These are phyloP conservation scores for Ulota crispa DNA, from an alignment of 225 moss, liverwort and hornwort genomes.

Conservation along the genomic window DNA sequence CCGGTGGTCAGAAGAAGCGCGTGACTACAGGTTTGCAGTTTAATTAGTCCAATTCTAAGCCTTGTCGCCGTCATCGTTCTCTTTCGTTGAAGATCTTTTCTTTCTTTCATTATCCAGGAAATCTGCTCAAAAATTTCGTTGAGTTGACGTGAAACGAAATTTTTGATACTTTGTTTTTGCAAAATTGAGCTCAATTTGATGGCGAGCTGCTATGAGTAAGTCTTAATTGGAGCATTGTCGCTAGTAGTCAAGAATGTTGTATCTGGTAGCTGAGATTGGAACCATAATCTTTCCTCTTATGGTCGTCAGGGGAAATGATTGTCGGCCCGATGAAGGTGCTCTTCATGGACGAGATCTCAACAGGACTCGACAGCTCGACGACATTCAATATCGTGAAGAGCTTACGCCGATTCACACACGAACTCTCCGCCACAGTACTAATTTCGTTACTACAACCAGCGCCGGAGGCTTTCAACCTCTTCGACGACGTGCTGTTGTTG, in stretches of 20 bases:
- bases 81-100: background rate
- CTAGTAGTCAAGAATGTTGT: background rate
- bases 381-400: constrained; percentile 62
- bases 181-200: background rate
- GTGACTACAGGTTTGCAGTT: constrained; percentile 49
- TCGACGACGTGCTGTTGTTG: constrained; percentile 75
- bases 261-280: background rate
- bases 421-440: constrained; percentile 48
- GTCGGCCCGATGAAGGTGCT: constrained; percentile 76
- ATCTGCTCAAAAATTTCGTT: background rate
- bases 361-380: constrained; percentile 75
- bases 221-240: background rate
- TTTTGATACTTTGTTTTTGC: background rate
- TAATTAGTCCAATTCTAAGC: background rate
- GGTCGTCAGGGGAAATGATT: constrained; percentile 67
- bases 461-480: constrained; percentile 69
- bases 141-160: background rate
- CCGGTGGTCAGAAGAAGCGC: constrained; percentile 63
- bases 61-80: background rate
- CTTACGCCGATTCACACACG: constrained; percentile 50
- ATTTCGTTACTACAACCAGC: constrained; percentile 74
- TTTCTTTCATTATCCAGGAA: background rate
- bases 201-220: background rate
- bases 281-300: background rate
- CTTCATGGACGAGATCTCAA: constrained; percentile 86